Evolutionary conservation across 371 early-diverging fungal genomes (phyloP).

Genomic region (Smittium culicis): DNA sequence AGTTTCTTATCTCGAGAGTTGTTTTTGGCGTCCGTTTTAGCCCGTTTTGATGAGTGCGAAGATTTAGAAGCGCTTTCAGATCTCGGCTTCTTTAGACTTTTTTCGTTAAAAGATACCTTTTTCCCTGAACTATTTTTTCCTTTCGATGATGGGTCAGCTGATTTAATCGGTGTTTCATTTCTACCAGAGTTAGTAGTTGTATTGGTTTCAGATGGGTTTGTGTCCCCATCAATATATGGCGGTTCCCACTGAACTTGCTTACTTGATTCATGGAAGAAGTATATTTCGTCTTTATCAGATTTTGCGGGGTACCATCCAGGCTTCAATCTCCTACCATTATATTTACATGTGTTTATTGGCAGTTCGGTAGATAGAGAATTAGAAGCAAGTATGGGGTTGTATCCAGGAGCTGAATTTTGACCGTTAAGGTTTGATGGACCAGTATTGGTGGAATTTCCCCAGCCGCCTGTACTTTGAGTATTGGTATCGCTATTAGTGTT

Average conservation of each 20-base stretch:
- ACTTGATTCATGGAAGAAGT: slow-evolving; percentile 37
- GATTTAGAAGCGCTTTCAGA: neutral
- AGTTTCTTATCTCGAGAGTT: neutral
- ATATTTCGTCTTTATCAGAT: slow-evolving; percentile 27
- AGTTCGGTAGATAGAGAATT: neutral
- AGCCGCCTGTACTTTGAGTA: neutral
- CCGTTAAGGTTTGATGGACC: neutral
- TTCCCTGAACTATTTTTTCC: neutral
- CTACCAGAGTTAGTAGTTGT: neutral
- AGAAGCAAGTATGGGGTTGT: neutral
- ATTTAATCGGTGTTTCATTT: neutral
- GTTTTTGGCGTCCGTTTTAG: neutral
- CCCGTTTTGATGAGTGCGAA: neutral
- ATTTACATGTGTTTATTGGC: neutral
- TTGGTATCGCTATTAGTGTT: neutral
- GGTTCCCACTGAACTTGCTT: slow-evolving; percentile 34
- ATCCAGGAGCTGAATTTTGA: neutral
- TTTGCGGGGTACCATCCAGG: slow-evolving; percentile 33
- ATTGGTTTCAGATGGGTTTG: neutral
- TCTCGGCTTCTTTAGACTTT: neutral
- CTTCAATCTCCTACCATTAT: slow-evolving; percentile 13
- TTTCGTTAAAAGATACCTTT: slow-evolving; percentile 3
- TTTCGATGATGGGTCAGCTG: neutral
- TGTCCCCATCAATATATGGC: slow-evolving; percentile 17
- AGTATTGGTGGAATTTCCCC: slow-evolving; percentile 5